phyloP scores from a whole-genome alignment of 176 grass and related monocot genomes.

The Paspalum vaginatum region DNA sequence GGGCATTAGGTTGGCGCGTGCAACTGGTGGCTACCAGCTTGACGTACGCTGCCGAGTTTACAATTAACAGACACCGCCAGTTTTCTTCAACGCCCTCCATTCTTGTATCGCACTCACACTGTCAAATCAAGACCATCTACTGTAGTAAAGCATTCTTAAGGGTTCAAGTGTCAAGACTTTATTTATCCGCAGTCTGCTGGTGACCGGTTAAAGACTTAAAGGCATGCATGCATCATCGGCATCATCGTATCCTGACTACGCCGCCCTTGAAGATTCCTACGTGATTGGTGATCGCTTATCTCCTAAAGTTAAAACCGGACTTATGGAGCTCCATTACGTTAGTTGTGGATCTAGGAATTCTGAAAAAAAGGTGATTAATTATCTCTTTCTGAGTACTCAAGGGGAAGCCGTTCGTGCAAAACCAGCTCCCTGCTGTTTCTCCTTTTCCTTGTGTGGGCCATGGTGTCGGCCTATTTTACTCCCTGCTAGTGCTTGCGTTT shows the following conservation, averaged over 20 bases:
- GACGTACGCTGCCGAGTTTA: not conserved
- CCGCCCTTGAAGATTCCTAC: not conserved
- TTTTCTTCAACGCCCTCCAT: not conserved
- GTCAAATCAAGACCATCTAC: not conserved
- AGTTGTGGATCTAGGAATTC: not conserved
- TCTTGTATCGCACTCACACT: conserved; percentile 2
- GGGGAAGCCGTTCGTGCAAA: not conserved
- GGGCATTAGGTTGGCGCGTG: not conserved
- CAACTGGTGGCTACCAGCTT: not conserved
- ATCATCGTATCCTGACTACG: not conserved
- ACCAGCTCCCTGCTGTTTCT: not conserved
- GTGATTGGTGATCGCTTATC: not conserved
- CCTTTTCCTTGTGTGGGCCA: conserved; percentile 10
- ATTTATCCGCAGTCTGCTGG: not conserved
- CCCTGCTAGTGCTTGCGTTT: too few relatives aligned
- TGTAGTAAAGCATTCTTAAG: not conserved
- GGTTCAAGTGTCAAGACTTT: not conserved
- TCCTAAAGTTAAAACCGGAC: not conserved
- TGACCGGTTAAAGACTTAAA: not conserved
- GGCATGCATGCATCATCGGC: not conserved
- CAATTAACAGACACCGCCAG: not conserved
- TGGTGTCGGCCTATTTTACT: not conserved
- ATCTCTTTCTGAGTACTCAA: not conserved
- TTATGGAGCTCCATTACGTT: not conserved
- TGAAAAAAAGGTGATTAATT: not conserved